phyloP scores from a whole-genome alignment of 2,329 filamentous ascomycete genomes.

The Meredithiella fracta region DNA sequence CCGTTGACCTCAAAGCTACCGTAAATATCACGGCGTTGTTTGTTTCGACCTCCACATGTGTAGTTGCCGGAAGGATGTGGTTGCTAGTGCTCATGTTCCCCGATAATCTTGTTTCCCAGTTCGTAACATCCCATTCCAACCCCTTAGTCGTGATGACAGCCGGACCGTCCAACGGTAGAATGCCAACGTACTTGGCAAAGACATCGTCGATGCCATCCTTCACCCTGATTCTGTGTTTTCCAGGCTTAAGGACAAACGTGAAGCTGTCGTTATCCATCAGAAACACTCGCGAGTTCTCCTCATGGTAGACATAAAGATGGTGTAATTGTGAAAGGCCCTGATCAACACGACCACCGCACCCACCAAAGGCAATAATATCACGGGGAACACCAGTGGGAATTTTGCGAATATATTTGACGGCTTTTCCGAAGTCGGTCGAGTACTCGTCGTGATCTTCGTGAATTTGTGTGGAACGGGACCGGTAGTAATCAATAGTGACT shows the following conservation, averaged over 20 bases:
- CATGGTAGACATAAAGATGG: slow-evolving; percentile 55
- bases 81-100: slow-evolving; percentile 67
- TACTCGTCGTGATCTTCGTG: slow-evolving; percentile 65
- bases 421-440: slow-evolving; percentile 84
- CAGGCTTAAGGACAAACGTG: slow-evolving; percentile 56
- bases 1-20: slow-evolving; percentile 23
- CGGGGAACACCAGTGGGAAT: slow-evolving; percentile 20
- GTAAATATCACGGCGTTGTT: slow-evolving; percentile 56
- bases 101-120: slow-evolving; percentile 66
- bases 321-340: slow-evolving; percentile 82
- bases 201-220: slow-evolving; percentile 30
- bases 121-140: slow-evolving; percentile 75
- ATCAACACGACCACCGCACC: slow-evolving; percentile 78
- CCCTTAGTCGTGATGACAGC: slow-evolving; percentile 65
- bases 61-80: slow-evolving; percentile 44
- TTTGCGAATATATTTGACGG: slow-evolving; percentile 41
- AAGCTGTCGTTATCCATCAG: slow-evolving; percentile 68
- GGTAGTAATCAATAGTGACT: slow-evolving; percentile 48
- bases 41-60: slow-evolving; percentile 46
- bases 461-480: slow-evolving; percentile 30
- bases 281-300: slow-evolving; percentile 43
- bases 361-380: slow-evolving; percentile 68
- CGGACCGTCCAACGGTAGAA: slow-evolving; percentile 68
- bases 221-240: slow-evolving; percentile 51
- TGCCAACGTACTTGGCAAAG: slow-evolving; percentile 68